Conservation (phyloP, 768 basidiomycete genomes). For the Trametes villosa region DNA sequence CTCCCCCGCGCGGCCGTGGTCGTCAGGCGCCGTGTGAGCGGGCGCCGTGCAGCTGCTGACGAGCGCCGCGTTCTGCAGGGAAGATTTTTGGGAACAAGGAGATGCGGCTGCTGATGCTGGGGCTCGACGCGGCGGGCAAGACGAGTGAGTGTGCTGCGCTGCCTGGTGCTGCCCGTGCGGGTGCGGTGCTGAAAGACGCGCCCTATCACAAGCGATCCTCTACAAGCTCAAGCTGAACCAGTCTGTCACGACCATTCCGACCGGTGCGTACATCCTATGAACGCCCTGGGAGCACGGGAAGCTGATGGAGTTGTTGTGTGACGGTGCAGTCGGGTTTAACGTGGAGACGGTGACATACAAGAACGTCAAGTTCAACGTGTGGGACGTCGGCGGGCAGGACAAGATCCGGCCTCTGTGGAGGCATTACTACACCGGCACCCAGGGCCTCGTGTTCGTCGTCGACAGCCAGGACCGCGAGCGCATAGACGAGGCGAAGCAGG, state of each 20-base stretch:
- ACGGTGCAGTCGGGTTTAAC: conserved; percentile 92
- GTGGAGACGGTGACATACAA: conserved; percentile 99
- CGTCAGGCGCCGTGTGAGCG: conserved; percentile 1
- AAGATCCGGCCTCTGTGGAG: conserved; percentile 98
- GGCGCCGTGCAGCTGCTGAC: conserved; percentile 3
- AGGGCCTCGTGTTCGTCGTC: conserved; percentile 97
- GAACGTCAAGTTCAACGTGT: conserved; percentile 94
- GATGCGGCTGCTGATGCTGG: conserved; percentile 97
- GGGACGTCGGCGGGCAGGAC: conserved; percentile 99
- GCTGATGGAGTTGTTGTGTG: background rate
- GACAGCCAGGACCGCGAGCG: conserved; percentile 96
- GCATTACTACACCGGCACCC: conserved; percentile 99
- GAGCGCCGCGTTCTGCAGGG: conserved; percentile 47
- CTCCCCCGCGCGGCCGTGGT: conserved; percentile 3
- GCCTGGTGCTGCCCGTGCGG: background rate
- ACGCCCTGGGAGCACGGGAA: background rate
- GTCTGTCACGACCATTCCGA: conserved; percentile 97
- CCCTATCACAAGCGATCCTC: conserved; percentile 73
- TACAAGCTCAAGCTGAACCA: conserved; percentile 99
- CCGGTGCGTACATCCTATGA: conserved; percentile 57
- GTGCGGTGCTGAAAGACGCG: conserved; percentile 12
- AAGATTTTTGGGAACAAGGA: conserved; percentile 99
- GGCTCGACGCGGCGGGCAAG: conserved; percentile 97
- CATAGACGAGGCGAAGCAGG: conserved; percentile 95
- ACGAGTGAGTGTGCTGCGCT: conserved; percentile 70